These are phyloP conservation scores for Solanum clarkiae DNA, from an alignment of 257 asterid genomes.

Conservation along the genomic window DNA sequence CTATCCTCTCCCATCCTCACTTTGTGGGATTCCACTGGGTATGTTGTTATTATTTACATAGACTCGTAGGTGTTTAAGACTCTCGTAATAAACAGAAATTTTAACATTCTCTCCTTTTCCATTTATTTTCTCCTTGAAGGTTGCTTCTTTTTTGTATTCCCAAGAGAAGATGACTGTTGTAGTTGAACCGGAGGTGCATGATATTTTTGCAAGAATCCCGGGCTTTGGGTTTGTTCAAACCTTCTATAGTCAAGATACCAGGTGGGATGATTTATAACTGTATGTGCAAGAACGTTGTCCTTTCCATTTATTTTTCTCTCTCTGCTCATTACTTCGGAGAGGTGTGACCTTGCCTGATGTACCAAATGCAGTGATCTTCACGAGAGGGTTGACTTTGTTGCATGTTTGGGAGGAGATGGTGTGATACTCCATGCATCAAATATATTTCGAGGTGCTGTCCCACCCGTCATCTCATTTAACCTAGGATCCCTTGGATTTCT, in stretches of 20 bases:
- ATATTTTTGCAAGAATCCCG: constrained; percentile 88
- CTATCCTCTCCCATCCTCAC: too few species aligned
- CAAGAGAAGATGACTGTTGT: constrained; percentile 92
- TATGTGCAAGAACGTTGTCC: neutral
- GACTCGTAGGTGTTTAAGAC: neutral
- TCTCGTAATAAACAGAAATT: neutral
- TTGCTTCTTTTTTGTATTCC: constrained; percentile 79
- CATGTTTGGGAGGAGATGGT: constrained; percentile 99
- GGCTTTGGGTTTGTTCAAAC: constrained; percentile 99
- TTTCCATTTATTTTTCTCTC: neutral
- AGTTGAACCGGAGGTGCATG: constrained; percentile 98
- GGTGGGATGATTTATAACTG: constrained; percentile 35
- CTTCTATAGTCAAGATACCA: constrained; percentile 96
- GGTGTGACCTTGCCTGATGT: constrained; percentile 15
- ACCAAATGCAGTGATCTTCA: constrained; percentile 74
- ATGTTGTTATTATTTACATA: neutral
- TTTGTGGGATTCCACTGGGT: too few species aligned
- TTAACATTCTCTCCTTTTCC: neutral
- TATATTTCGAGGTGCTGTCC: constrained; percentile 8
- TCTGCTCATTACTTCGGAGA: neutral
- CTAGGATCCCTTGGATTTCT: constrained; percentile 98
- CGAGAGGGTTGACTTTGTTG: constrained; percentile 92
- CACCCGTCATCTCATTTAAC: constrained; percentile 77
- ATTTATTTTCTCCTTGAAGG: constrained; percentile 29
- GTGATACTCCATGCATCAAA: constrained; percentile 98